Evolutionary conservation across 2,329 filamentous ascomycete genomes (phyloP).

Genomic region (Aspergillus tamarii): DNA sequence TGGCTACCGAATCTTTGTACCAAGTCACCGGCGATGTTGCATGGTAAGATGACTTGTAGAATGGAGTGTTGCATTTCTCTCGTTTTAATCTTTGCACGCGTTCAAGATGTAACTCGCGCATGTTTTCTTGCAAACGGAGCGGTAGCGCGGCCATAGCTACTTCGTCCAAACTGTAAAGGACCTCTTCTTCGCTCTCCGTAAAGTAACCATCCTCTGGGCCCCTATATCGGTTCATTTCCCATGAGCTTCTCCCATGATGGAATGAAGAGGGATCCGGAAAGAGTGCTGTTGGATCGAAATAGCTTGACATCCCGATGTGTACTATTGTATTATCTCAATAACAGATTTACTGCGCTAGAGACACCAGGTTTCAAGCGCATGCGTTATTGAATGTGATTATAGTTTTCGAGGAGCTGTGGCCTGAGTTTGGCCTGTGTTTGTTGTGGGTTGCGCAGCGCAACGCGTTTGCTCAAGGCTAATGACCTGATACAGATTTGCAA

Average conservation of each 20-base stretch:
- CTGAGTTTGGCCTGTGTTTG: neutral
- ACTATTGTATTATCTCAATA: neutral
- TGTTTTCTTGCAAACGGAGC: slow-evolving; percentile 27
- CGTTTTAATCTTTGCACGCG: slow-evolving; percentile 19
- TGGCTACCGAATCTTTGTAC: slow-evolving; percentile 21
- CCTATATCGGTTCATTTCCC: neutral
- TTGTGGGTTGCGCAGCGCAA: neutral
- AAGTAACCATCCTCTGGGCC: slow-evolving; percentile 8
- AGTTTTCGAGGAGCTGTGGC: neutral
- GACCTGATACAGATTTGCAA: neutral
- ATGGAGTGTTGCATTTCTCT: slow-evolving; percentile 15
- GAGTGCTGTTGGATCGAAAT: neutral
- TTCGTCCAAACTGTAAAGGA: slow-evolving; percentile 31
- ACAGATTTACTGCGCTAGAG: neutral
- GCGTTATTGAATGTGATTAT: neutral
- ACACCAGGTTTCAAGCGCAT: neutral
- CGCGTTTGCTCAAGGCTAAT: neutral
- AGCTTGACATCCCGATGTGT: neutral
- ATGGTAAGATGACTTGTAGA: neutral
- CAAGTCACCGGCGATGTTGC: slow-evolving; percentile 15
- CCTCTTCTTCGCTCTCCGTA: slow-evolving; percentile 31
- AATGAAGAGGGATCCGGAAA: neutral
- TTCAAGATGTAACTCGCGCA: slow-evolving; percentile 33
- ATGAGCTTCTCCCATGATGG: neutral
- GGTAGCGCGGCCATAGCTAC: slow-evolving; percentile 31